These are phyloP conservation scores for Pilobolus umbonatus DNA, from an alignment of 192 early-diverging fungal genomes.

Conservation along the genomic window DNA sequence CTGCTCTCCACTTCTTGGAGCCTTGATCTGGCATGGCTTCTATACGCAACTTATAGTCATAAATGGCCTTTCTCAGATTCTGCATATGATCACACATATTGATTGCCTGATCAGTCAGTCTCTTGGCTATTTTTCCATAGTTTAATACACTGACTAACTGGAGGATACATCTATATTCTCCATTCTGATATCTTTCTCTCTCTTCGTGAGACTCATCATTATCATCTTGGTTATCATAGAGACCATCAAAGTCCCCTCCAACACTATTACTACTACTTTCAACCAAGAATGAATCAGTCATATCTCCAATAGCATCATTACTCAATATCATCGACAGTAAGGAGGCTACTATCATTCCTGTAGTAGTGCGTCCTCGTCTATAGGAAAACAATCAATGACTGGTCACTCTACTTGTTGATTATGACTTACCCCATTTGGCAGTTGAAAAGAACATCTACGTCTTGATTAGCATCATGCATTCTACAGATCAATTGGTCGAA, in stretches of 20 bases:
- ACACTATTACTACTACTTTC: background rate
- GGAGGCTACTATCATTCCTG: constrained; percentile 53
- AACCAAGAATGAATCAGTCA: constrained; percentile 15
- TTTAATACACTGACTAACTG: constrained; percentile 54
- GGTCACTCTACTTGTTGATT: background rate
- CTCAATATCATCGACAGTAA: constrained; percentile 51
- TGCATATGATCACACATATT: constrained; percentile 65
- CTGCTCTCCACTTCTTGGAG: constrained; percentile 31
- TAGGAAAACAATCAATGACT: background rate
- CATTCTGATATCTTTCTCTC: constrained; percentile 38
- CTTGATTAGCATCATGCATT: constrained; percentile 26
- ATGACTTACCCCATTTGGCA: constrained; percentile 62
- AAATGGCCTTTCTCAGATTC: constrained; percentile 55
- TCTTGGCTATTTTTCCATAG: constrained; percentile 58
- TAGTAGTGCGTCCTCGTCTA: constrained; percentile 59
- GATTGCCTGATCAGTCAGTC: constrained; percentile 52
- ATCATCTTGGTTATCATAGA: background rate
- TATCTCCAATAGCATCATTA: constrained; percentile 18
- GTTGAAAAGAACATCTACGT: constrained; percentile 54
- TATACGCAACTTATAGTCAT: constrained; percentile 52
- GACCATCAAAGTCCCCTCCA: background rate
- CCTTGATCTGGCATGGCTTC: constrained; percentile 35
- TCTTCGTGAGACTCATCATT: constrained; percentile 15
- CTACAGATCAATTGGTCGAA: constrained; percentile 56
- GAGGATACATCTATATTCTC: constrained; percentile 55